Evolutionary conservation across 768 basidiomycete species (phyloP).

Genomic region (Lactifluus rugatus): DNA sequence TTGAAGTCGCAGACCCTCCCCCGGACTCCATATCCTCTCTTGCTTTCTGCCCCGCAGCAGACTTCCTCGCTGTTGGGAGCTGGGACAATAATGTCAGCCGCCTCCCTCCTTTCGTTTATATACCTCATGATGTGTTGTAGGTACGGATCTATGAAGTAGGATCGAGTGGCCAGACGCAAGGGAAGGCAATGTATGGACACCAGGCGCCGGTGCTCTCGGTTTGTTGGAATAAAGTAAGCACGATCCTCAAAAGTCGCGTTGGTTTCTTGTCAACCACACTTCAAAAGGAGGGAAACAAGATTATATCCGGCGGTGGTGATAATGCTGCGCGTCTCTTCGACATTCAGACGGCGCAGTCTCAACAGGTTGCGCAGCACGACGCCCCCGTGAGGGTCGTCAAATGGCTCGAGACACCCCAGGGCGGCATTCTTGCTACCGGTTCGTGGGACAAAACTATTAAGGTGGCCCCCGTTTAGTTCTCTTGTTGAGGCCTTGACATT

Average conservation of each 20-base stretch:
- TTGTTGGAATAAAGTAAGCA: constrained; percentile 81
- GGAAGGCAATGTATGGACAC: constrained; percentile 85
- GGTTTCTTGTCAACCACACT: constrained; percentile 4
- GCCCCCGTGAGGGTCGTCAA: constrained; percentile 75
- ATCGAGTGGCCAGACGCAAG: constrained; percentile 66
- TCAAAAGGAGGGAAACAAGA: constrained; percentile 74
- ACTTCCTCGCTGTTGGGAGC: constrained; percentile 84
- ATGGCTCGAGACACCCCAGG: constrained; percentile 69
- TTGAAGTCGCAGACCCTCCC: constrained; percentile 74
- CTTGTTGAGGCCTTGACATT: neutral
- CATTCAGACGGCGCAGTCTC: constrained; percentile 66
- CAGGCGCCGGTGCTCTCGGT: constrained; percentile 83
- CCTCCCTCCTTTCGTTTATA: neutral
- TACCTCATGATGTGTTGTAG: constrained; percentile 29
- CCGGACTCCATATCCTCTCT: constrained; percentile 81
- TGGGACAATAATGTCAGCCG: constrained; percentile 84
- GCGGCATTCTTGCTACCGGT: constrained; percentile 79
- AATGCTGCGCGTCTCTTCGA: constrained; percentile 95
- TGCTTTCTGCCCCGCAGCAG: constrained; percentile 74
- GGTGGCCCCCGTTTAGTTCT: constrained; percentile 35
- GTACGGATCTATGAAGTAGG: constrained; percentile 91
- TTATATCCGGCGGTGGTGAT: constrained; percentile 90
- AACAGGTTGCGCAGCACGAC: constrained; percentile 86
- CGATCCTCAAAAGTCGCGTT: neutral
- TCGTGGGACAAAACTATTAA: constrained; percentile 98